Evolutionary conservation across 805 yeast genomes (phyloP).

Genomic region (Pichia manshurica): DNA sequence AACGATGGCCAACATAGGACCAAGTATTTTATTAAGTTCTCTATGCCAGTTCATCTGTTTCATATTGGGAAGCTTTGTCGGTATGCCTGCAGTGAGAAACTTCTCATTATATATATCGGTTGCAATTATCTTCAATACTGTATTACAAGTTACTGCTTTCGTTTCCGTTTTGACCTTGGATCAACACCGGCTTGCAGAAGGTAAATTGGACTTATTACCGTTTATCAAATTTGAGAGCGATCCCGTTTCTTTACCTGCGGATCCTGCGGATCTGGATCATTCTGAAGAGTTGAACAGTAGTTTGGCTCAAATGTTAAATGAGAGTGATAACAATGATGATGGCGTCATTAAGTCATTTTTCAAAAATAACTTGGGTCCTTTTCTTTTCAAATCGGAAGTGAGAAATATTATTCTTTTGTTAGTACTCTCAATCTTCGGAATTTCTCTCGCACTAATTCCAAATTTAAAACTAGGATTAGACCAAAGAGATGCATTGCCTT

Average conservation of each 20-base stretch:
- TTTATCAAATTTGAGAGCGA: conserved; percentile 33
- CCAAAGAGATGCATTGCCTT: conserved; percentile 83
- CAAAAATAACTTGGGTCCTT: conserved; percentile 50
- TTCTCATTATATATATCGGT: conserved; percentile 90
- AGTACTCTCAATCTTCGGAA: conserved; percentile 59
- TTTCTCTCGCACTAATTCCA: conserved; percentile 68
- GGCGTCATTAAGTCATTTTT: conserved; percentile 38
- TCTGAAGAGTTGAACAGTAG: conserved; percentile 15
- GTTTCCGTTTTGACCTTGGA: conserved; percentile 66
- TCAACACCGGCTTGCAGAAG: conserved; percentile 52
- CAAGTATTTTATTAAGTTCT: conserved; percentile 77
- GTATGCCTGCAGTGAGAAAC: conserved; percentile 95
- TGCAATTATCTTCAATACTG: conserved; percentile 70
- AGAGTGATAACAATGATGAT: conserved; percentile 15
- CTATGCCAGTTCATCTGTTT: conserved; percentile 76
- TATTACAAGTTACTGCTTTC: conserved; percentile 77
- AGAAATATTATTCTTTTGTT: conserved; percentile 44
- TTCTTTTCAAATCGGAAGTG: conserved; percentile 43
- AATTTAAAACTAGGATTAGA: conserved; percentile 73
- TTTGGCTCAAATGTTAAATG: conserved; percentile 22
- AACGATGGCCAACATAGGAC: conserved; percentile 73
- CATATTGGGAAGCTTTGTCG: conserved; percentile 67
- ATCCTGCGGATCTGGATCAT: conserved; percentile 10
- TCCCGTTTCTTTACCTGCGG: conserved; percentile 14
- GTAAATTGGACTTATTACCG: conserved; percentile 57